Evolutionary conservation across 2,329 filamentous ascomycete species (phyloP), one percentile per base, ranked within the genome.

Genomic region (Chaetothyriales sp.): DNA sequence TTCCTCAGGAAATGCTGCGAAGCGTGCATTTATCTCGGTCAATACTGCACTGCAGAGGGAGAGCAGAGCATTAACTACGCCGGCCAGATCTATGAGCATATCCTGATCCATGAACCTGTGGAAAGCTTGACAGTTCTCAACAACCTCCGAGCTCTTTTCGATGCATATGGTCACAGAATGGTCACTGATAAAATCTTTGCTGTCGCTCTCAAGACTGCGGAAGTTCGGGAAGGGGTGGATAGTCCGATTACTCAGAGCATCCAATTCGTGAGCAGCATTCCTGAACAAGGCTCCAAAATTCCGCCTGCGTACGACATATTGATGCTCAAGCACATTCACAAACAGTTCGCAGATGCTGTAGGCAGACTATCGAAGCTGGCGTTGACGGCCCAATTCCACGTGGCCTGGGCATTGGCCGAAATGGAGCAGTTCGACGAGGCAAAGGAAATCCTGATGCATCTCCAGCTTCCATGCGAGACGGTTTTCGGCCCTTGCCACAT

Each of bases 371-470:
- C 33, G 10, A 40, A 40, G 33, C 33, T 40, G 33, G 53, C 51
- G 6, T 48, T 57, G 48, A 52, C 51, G 5, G 55, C 55, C 8
- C 48, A 49, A 22, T 57, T 53, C 28, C 48, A 57, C 29, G 10
- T 55, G 29, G 55, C 53, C 15, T 57, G 55, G 55, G 55, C 55
- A 7, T 50, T 50, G 51, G 49, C 55, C 25, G 55, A 57, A 46
- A 45, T 44, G 9, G 28, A 48, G 10, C 47, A 55, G 29, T 53
- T 44, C 44, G 33, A 51, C 22, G 43, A 50, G 4, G 53, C 49
- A n/a, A 46, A 43, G 28, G 20, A 33, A 9, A 44, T 50, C 33
- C 44, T 57, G 28, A 25, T 47, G n/a, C 44, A 40, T 7, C 53
- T 57, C 22, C 18, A 44, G 18, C 19, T n/a, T 18, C 37, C 51